phyloP scores from a whole-genome alignment of 805 yeast genomes.

The Suhomyces prunicola region DNA sequence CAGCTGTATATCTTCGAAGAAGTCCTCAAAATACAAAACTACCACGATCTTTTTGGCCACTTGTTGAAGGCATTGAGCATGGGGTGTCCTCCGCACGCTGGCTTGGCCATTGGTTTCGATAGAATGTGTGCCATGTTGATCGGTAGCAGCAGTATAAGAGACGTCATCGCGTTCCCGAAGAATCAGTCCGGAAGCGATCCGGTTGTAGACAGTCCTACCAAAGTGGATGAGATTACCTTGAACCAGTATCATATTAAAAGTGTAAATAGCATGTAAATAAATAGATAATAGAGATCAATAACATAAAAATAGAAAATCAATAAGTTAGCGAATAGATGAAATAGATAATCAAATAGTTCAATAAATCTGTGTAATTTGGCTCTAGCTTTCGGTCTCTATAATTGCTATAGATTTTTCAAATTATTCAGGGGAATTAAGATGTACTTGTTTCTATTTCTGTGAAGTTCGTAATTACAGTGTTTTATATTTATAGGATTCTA shows the following conservation, averaged over 20 bases:
- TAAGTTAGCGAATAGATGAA: too few species aligned
- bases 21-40: slow-evolving; percentile 57
- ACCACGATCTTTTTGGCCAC: slow-evolving; percentile 77
- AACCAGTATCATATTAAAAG: slow-evolving; percentile 49
- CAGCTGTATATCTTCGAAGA: slow-evolving; percentile 71
- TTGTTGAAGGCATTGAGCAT: slow-evolving; percentile 72
- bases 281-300: too few species aligned
- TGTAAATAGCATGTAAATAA: neutral
- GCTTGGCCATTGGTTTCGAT: slow-evolving; percentile 93
- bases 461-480: too few species aligned
- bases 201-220: slow-evolving; percentile 82
- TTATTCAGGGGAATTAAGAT: too few species aligned
- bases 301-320: too few species aligned
- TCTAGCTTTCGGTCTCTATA: too few species aligned
- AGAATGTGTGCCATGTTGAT: slow-evolving; percentile 86
- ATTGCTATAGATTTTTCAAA: too few species aligned
- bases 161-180: slow-evolving; percentile 95
- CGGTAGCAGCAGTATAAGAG: slow-evolving; percentile 77
- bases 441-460: too few species aligned
- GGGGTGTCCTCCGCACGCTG: slow-evolving; percentile 99
- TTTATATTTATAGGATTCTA: too few species aligned
- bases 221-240: slow-evolving; percentile 50
- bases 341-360: too few species aligned
- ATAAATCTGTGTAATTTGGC: too few species aligned
- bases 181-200: slow-evolving; percentile 84